Evolutionary conservation across 202 grass and related monocot genomes (phyloP), one percentile per base, ranked within the genome.

Genomic region (Setaria viridis): DNA sequence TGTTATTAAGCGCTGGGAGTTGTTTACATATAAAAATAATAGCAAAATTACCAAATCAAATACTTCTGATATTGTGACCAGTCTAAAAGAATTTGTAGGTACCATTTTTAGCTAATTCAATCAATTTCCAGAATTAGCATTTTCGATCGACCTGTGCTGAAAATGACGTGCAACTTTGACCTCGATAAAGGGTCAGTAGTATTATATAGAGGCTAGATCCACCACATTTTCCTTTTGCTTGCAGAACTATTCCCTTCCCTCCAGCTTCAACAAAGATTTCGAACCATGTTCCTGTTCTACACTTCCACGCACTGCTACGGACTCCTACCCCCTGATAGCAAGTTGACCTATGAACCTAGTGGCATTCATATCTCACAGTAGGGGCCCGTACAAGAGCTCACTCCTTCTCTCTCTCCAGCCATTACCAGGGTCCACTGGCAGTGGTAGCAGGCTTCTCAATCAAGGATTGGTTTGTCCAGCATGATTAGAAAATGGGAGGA

Each of bases 291-390:
- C 29, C 37, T 21, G 25, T 14, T 70, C 63, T 59, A 13, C 37
- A 11, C 2, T 70, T 6, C 33, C 19, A 39, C 14, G 39, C 33
- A 41, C 79, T 29, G 4, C 51, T 20, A 25, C 25, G 25, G 54
- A 10, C n/a, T 21, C 2, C 59, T 25, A 33, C 1, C 9, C 57
- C 71, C 42, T 7, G 33, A 7, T 53, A 48, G 20, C 47, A 29
- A 57, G 87, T 84, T 84, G 87, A 84, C 87, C 67, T n/a, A 47
- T 11, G 29, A 74, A 11, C 58, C 9, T 48, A 80, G 53, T 11
- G n/a, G 50, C 87, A 80, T 76, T 70, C 76, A 80, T 67, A 58
- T 82, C 65, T 34, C 79, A 59, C 10, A 4, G 20, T 3, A 1
- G 60, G n/a, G 51, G 14, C 6, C 72, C 50, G 32, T 1, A 16